Base-by-base conservation (phyloP, 2,329 filamentous ascomycete genomes). In the Lasiodiplodia theobromae region DNA sequence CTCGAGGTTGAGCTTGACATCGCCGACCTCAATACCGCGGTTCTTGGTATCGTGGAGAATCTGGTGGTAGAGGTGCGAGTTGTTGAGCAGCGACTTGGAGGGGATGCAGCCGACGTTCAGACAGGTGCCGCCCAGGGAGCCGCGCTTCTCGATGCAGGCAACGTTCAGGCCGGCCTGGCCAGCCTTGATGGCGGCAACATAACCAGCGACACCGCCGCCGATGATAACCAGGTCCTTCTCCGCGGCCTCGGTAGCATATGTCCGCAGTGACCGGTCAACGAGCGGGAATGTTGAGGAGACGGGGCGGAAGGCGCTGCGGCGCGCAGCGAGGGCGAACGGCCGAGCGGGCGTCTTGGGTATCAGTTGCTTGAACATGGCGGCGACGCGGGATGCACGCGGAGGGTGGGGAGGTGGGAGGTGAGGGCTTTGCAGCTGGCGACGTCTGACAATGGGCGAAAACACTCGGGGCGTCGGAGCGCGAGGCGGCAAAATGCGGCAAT, bases 31-130 rank as follows among this genome's bases (percentile, higher is more conserved):
- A 81, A 99, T 99, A 80, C 96, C 96, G 81, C 96, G 93, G 83
- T 92, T 89, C 86, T 97, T 97, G 73, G 94, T 95, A 86, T 99
- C 96, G 86, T 99, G 95, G 71, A 96, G 89, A 78, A 97, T 92
- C 84, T 94, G 92, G 86, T 98, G 95, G 87, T 98, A 98, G 70
- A 98, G 88, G 82, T 97, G 94, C 76, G 96, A 97, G 88, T 98
- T 98, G 90, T 98, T 99, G 82, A 99, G 92, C 75, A 99, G 93
- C 71, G 96, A 97, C 85, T 99, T 99, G 73, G 96, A 99, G 74
- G 96, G 96, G 80, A 99, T 99, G 85, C 96, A 99, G 84, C 96
- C 96, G 78, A 99, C 96, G 82, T 99, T 99, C 78, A 99, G 86
- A 86, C 96, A 99, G 77, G 96, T 99, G 80, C 96, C 96, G 77